These are phyloP conservation scores for Fragaria iinumae DNA, from an alignment of 306 rosid genomes.

Conservation along the genomic window DNA sequence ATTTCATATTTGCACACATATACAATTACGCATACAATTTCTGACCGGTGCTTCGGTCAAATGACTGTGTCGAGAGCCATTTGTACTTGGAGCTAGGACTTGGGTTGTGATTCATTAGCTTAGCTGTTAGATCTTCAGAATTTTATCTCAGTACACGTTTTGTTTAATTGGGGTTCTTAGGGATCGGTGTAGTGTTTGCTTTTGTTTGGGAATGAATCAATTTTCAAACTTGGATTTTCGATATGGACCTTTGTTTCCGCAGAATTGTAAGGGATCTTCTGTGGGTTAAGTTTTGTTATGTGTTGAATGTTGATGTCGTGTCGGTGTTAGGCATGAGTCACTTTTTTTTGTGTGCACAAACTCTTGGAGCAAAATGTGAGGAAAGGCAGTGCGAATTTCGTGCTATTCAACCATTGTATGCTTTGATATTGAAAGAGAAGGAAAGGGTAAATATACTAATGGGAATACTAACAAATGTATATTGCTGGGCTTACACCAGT, in stretches of 20 bases:
- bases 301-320: background rate
- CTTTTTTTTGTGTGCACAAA: background rate
- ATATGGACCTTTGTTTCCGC: background rate
- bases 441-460: background rate
- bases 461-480: background rate
- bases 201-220: background rate
- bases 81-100: no score
- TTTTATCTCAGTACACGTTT: background rate
- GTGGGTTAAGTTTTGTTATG: background rate
- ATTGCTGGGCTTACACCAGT: slow-evolving; percentile 1
- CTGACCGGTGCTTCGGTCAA: background rate
- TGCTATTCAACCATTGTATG: background rate
- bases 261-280: background rate
- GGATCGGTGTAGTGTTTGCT: background rate
- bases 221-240: background rate
- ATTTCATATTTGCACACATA: background rate
- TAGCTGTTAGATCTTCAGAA: background rate
- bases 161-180: background rate
- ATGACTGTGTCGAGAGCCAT: background rate
- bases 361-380: background rate
- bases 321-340: background rate
- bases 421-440: background rate
- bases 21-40: background rate
- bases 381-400: background rate
- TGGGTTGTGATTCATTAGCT: background rate